Evolutionary conservation across 1,284 basidiomycete species (phyloP).

Genomic region (Ceratobasidium sp.): DNA sequence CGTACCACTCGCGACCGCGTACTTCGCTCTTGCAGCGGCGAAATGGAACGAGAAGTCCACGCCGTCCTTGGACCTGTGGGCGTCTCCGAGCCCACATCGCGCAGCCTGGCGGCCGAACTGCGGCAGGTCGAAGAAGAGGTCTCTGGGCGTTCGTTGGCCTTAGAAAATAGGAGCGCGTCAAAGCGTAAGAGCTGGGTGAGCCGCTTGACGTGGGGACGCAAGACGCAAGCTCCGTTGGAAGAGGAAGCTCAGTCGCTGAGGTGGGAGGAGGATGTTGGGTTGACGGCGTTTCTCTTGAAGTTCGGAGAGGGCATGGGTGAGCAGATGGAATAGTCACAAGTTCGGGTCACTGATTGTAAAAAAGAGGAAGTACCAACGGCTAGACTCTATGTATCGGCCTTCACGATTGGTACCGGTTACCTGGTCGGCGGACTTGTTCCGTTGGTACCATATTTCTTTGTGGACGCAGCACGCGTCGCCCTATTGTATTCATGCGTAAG

Average conservation of each 20-base stretch:
- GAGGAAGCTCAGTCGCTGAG: slow-evolving; percentile 58
- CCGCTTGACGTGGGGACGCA: slow-evolving; percentile 42
- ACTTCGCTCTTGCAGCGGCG: slow-evolving; percentile 87
- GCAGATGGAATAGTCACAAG: slow-evolving; percentile 54
- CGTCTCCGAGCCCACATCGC: slow-evolving; percentile 85
- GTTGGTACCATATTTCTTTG: slow-evolving; percentile 92
- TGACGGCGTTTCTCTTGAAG: slow-evolving; percentile 92
- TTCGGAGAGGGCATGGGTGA: slow-evolving; percentile 90
- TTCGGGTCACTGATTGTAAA: neutral
- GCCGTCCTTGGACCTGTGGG: slow-evolving; percentile 91
- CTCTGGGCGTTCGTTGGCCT: slow-evolving; percentile 41
- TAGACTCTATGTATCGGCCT: slow-evolving; percentile 83
- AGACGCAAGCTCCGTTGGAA: slow-evolving; percentile 52
- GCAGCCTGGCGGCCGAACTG: slow-evolving; percentile 82
- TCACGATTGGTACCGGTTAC: slow-evolving; percentile 93
- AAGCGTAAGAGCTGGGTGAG: slow-evolving; percentile 33
- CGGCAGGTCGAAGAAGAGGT: slow-evolving; percentile 71
- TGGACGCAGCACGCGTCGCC: slow-evolving; percentile 70
- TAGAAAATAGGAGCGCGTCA: neutral
- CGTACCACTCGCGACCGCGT: slow-evolving; percentile 86
- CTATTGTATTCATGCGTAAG: slow-evolving; percentile 74
- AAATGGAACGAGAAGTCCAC: slow-evolving; percentile 95
- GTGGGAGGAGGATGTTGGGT: slow-evolving; percentile 80
- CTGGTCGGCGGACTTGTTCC: slow-evolving; percentile 91
- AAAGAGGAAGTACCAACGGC: slow-evolving; percentile 85